phyloP scores from a whole-genome alignment of 306 rosid genomes.

The Inga oerstediana region DNA sequence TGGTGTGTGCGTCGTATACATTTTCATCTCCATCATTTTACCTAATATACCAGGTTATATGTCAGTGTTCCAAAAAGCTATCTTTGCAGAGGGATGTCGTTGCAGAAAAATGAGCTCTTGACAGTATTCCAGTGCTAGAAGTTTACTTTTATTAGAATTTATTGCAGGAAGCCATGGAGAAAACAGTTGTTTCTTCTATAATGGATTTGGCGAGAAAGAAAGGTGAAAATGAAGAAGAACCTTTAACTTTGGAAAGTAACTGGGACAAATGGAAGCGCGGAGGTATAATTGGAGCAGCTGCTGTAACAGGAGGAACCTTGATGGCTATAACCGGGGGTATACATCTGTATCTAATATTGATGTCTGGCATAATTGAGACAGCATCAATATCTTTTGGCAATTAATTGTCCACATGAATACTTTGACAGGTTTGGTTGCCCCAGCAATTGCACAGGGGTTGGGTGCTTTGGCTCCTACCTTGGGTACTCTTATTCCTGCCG shows the following conservation, averaged over 20 bases:
- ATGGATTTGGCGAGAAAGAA: slow-evolving; percentile 60
- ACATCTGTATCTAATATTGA: slow-evolving; percentile 27
- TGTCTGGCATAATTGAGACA: slow-evolving; percentile 26
- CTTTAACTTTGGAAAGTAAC: slow-evolving; percentile 44
- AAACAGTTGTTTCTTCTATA: slow-evolving; percentile 76
- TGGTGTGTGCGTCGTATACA: slow-evolving; percentile 60
- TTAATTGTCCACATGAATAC: slow-evolving; percentile 31
- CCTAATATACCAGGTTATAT: slow-evolving; percentile 27
- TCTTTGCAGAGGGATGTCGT: slow-evolving; percentile 8
- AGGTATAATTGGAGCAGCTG: slow-evolving; percentile 92
- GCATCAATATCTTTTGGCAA: slow-evolving; percentile 1
- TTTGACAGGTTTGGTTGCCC: slow-evolving; percentile 90
- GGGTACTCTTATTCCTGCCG: slow-evolving; percentile 74
- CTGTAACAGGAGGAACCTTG: slow-evolving; percentile 88
- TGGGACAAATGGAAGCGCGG: slow-evolving; percentile 95
- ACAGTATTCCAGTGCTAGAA: slow-evolving; percentile 15
- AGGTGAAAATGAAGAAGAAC: slow-evolving; percentile 45
- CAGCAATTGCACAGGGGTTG: slow-evolving; percentile 95
- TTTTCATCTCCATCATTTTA: slow-evolving; percentile 34
- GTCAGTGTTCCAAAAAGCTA: slow-evolving; percentile 21
- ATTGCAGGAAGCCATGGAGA: slow-evolving; percentile 90
- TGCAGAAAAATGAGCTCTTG: slow-evolving; percentile 12
- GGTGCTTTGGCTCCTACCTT: slow-evolving; percentile 91
- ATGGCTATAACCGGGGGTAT: slow-evolving; percentile 95
- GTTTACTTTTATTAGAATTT: slow-evolving; percentile 11